These are phyloP conservation scores for Ensete ventricosum DNA, from an alignment of 176 grass and related monocot genomes.

Conservation along the genomic window DNA sequence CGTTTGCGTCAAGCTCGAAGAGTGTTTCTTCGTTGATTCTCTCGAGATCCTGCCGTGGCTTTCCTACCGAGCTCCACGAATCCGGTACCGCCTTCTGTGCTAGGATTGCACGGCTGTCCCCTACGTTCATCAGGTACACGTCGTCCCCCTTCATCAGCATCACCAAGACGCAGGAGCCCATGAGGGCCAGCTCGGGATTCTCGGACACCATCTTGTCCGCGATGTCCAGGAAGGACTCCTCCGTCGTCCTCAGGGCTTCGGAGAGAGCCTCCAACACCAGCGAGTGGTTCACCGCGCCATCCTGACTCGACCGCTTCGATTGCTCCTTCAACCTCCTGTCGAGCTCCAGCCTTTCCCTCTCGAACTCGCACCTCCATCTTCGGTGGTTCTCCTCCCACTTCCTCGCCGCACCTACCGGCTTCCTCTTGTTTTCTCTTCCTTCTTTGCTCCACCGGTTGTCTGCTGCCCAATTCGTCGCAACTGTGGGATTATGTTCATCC, in stretches of 20 bases:
- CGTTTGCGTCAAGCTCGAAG: neutral
- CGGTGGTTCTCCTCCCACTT: neutral
- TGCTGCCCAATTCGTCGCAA: neutral
- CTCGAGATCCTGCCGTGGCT: neutral
- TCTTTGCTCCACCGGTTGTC: neutral
- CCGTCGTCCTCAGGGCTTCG: constrained; percentile 9
- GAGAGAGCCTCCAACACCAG: constrained; percentile 3
- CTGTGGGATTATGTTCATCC: neutral
- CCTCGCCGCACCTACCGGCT: neutral
- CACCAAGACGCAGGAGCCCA: constrained; percentile 13
- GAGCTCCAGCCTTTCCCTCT: constrained; percentile 1
- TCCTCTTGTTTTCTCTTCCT: neutral
- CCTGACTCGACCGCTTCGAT: neutral
- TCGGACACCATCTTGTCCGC: constrained; percentile 7
- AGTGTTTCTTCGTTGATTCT: constrained; percentile 2
- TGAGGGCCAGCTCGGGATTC: constrained; percentile 14
- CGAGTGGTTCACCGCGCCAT: neutral
- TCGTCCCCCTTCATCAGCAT: constrained; percentile 18
- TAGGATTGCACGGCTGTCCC: constrained; percentile 3
- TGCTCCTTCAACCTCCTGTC: neutral
- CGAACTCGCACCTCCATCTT: neutral
- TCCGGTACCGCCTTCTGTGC: constrained; percentile 1
- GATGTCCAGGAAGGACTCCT: constrained; percentile 15
- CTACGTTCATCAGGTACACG: constrained; percentile 14
- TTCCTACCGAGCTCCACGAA: neutral